Base-by-base conservation (phyloP, 139 green algal genomes). In the Axilococcus clingmanii region DNA sequence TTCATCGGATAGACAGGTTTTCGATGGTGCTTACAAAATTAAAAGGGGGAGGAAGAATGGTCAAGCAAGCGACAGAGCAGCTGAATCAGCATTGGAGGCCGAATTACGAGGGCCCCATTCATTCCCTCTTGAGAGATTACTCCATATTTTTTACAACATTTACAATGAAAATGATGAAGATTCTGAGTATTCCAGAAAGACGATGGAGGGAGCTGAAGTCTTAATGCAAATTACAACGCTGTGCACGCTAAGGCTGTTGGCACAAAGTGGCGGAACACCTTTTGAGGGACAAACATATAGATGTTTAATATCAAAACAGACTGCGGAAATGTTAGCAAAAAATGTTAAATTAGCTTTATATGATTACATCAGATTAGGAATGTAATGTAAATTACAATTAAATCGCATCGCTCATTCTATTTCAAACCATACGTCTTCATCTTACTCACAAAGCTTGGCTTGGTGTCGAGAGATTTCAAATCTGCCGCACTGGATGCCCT, bases 111-210 rank as follows among this genome's bases (percentile, higher is more conserved):
- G 78, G 2, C 68, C 72, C 0, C 68, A 77, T 62, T 23, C 51
- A 29, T 86, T 86, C 44, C 65, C 75, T 6, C 68, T 84, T 15
- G 75, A 79, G 52, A 71, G 78, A 25, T 53, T 82, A 40, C 59
- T 75, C 30, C 59, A 72, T 31, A 72, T 76, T 40, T 84, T 77
- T 61, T 78, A 68, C 37, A 52, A 48, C 29, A 56, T 84, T 25
- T 66, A 59, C 33, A 44, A 30, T 51, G 48, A 68, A 29, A 35
- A 29, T 12, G 32, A 52, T 29, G 49, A 46, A 2, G 49, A 16
- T 19, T 19, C 20, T 23, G 23, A 20, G 0, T 29, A 31, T 0
- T 33, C 40, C 22, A 8, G 17, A 17, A 12, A 55, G 19, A 37
- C 29, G 22, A 9, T 58, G 40, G 61, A 68, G 37, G 55, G 46